phyloP scores from a whole-genome alignment of 805 yeast species.

The Nakazawaea wyomingensis region DNA sequence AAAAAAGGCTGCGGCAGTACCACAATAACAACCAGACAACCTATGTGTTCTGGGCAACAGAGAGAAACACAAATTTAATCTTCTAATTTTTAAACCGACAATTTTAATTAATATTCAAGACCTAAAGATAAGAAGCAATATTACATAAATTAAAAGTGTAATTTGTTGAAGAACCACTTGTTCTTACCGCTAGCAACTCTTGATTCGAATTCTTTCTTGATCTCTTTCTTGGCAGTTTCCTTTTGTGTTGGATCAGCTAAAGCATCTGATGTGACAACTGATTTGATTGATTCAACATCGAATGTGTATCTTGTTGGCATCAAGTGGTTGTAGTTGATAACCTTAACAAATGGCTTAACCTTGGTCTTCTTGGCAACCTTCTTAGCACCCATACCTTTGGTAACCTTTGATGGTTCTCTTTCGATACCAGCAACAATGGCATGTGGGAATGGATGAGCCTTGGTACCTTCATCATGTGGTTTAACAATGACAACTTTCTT shows the following conservation, averaged over 20 bases:
- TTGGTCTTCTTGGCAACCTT: slow-evolving; percentile 95
- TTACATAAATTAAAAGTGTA: slow-evolving; percentile 61
- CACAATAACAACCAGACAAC: no score
- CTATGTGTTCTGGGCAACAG: no score
- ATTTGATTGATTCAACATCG: slow-evolving; percentile 93
- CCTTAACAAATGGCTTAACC: slow-evolving; percentile 99
- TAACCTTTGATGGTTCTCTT: slow-evolving; percentile 95
- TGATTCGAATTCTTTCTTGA: slow-evolving; percentile 99
- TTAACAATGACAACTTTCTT: slow-evolving; percentile 98
- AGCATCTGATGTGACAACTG: slow-evolving; percentile 87
- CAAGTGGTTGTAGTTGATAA: slow-evolving; percentile 98
- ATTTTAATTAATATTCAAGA: slow-evolving; percentile 28
- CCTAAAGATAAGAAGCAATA: slow-evolving; percentile 11
- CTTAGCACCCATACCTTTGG: slow-evolving; percentile 93
- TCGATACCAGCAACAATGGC: slow-evolving; percentile 99
- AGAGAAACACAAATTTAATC: no score
- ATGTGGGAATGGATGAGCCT: slow-evolving; percentile 98
- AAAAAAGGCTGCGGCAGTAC: no score
- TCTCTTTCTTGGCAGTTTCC: slow-evolving; percentile 98
- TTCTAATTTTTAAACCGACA: slow-evolving; percentile 11
- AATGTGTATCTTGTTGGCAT: slow-evolving; percentile 99
- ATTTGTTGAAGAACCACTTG: slow-evolving; percentile 99
- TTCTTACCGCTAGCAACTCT: slow-evolving; percentile 99
- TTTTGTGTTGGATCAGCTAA: slow-evolving; percentile 97
- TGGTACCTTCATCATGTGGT: slow-evolving; percentile 98